Percentiles rank a stretch among this genome's conserved stretches.
phyloP scores from a whole-genome alignment of 1,284 basidiomycete genomes.

The Moesziomyces sp. region DNA sequence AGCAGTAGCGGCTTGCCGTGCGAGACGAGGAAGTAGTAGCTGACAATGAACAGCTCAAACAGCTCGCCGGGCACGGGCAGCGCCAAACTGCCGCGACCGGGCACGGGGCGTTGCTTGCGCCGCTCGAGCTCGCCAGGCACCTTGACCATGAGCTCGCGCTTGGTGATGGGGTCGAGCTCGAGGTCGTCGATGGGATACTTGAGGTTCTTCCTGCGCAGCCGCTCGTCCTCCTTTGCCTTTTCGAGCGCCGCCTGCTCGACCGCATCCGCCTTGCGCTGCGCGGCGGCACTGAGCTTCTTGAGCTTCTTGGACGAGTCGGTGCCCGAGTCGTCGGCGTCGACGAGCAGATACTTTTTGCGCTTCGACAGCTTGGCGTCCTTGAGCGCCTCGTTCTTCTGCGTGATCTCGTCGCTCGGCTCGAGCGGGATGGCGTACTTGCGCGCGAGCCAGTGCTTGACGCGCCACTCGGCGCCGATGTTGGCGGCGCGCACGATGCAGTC shows the following conservation, averaged over 20 bases:
- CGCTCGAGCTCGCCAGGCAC: constrained; percentile 51
- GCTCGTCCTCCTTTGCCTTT: constrained; percentile 71
- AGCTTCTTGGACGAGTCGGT: constrained; percentile 65
- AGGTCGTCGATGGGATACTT: constrained; percentile 75
- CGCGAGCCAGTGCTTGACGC: constrained; percentile 86
- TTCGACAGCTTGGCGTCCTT: constrained; percentile 78
- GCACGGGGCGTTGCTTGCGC: constrained; percentile 73
- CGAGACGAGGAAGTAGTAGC: constrained; percentile 91
- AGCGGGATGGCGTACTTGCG: constrained; percentile 83
- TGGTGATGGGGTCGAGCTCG: constrained; percentile 65
- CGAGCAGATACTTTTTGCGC: constrained; percentile 72
- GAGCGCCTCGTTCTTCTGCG: constrained; percentile 79
- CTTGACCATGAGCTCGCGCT: constrained; percentile 60
- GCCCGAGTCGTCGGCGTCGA: constrained; percentile 82
- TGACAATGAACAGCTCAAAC: constrained; percentile 86
- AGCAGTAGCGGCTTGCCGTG: constrained; percentile 88
- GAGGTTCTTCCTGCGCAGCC: constrained; percentile 79
- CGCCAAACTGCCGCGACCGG: constrained; percentile 78
- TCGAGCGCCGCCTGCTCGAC: constrained; percentile 41
- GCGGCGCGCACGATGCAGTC: constrained; percentile 91
- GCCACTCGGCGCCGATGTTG: constrained; percentile 92
- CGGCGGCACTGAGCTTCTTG: constrained; percentile 39
- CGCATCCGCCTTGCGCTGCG: constrained; percentile 41
- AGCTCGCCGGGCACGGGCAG: constrained; percentile 77
- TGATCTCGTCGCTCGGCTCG: constrained; percentile 85